Evolutionary conservation across 139 green algal genomes (phyloP).

Genomic region (Tetradesmus lagerheimii): DNA sequence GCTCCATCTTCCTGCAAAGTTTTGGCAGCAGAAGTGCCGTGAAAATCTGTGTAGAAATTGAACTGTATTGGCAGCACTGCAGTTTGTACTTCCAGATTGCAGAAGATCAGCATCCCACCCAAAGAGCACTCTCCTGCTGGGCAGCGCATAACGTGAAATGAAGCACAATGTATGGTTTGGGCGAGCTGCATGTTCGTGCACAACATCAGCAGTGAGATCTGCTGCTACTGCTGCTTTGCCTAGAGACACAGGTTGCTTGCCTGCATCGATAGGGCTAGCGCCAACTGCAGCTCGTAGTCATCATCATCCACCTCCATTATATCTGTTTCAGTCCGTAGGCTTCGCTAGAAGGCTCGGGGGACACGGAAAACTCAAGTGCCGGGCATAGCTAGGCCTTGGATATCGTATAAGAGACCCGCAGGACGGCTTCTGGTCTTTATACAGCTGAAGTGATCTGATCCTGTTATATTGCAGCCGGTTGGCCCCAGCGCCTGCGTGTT

Average conservation of each 20-base stretch:
- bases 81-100: not conserved
- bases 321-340: not conserved
- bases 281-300: conserved; percentile 55
- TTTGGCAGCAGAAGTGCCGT: not conserved
- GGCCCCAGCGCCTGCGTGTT: not conserved
- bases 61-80: not conserved
- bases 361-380: not conserved
- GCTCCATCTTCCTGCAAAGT: not conserved
- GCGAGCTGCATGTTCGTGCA: not conserved
- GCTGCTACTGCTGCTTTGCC: not conserved
- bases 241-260: not conserved
- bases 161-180: not conserved
- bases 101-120: not conserved
- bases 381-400: not conserved
- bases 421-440: too few relatives aligned
- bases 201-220: not conserved
- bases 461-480: too few relatives aligned
- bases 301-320: conserved; percentile 45
- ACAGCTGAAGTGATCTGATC: too few relatives aligned
- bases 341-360: too few relatives aligned
- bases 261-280: conserved; percentile 53
- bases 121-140: not conserved
- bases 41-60: not conserved
- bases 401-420: not conserved
- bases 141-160: too few relatives aligned